phyloP scores from a whole-genome alignment of 1,139 yeast species.

The Hansenula sp. region DNA sequence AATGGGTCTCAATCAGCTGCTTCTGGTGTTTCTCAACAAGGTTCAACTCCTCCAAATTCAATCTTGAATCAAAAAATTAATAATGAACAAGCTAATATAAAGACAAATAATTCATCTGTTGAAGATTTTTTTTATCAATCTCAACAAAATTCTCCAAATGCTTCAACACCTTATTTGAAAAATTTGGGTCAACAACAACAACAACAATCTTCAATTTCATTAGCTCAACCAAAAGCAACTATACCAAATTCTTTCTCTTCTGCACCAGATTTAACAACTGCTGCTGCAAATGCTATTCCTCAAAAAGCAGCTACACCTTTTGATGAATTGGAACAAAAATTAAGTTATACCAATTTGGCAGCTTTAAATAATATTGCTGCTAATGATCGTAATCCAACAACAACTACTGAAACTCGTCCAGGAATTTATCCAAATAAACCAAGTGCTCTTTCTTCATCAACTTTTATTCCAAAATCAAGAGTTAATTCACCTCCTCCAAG shows the following conservation, averaged over 20 bases:
- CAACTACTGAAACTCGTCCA: background rate
- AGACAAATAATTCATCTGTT: constrained; percentile 17
- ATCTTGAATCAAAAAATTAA: background rate
- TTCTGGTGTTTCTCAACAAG: background rate
- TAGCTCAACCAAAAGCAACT: background rate
- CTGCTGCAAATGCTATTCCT: background rate
- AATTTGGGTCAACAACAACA: constrained; percentile 11
- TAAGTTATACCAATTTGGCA: background rate
- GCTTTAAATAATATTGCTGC: background rate
- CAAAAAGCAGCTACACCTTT: background rate
- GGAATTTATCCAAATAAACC: background rate
- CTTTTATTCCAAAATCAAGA: constrained; percentile 23
- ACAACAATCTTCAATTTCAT: constrained; percentile 11
- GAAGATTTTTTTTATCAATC: constrained; percentile 19
- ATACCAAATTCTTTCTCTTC: background rate
- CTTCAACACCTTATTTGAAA: background rate
- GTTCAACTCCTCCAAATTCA: background rate
- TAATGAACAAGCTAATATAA: constrained; percentile 5
- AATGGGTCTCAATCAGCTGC: background rate
- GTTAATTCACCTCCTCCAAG: constrained; percentile 14
- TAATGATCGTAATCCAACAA: background rate
- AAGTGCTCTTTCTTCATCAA: background rate
- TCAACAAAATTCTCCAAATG: constrained; percentile 1
- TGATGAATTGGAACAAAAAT: background rate
- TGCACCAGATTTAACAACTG: background rate